Evolutionary conservation across 2,329 filamentous ascomycete species (phyloP).

Genomic region (Fusarium scirpi): DNA sequence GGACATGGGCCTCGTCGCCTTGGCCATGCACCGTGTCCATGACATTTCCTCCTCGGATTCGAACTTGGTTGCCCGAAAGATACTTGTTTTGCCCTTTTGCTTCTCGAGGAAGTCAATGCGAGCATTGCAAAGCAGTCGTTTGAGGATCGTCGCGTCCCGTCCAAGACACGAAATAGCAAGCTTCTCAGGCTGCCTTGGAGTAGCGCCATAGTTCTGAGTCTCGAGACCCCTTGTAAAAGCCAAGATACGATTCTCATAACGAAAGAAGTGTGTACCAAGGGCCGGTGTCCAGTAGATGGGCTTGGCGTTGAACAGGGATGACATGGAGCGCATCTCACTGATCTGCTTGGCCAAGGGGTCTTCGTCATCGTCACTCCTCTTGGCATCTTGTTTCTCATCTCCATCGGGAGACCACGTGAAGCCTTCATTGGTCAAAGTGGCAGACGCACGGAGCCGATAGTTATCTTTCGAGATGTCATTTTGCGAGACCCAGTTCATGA

Average conservation of each 20-base stretch:
- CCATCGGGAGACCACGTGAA: neutral
- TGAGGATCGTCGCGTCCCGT: slow-evolving; percentile 22
- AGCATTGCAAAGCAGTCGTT: slow-evolving; percentile 28
- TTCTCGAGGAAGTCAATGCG: slow-evolving; percentile 27
- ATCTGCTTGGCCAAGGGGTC: neutral
- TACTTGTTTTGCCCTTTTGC: slow-evolving; percentile 28
- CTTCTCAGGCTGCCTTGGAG: neutral
- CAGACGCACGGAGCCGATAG: slow-evolving; percentile 5
- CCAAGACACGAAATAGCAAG: slow-evolving; percentile 20
- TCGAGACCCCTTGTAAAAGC: slow-evolving; percentile 18
- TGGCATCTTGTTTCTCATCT: neutral
- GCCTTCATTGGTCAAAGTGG: neutral
- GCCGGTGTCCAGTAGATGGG: slow-evolving; percentile 30
- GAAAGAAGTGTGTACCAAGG: slow-evolving; percentile 31
- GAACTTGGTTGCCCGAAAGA: slow-evolving; percentile 14
- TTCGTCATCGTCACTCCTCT: neutral
- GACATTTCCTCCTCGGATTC: neutral
- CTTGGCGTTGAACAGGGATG: neutral
- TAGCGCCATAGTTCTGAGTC: neutral
- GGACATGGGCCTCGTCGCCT: slow-evolving; percentile 30
- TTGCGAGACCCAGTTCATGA: slow-evolving; percentile 32
- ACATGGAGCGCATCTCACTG: neutral
- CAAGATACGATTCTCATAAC: slow-evolving; percentile 16
- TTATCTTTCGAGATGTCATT: neutral
- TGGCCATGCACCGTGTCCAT: slow-evolving; percentile 35